A percentile compares a stretch with the other conserved stretches of the same genome.
These are phyloP conservation scores for Pseudogymnoascus sp. DNA, from an alignment of 2,329 filamentous ascomycete species.

Conservation along the genomic window DNA sequence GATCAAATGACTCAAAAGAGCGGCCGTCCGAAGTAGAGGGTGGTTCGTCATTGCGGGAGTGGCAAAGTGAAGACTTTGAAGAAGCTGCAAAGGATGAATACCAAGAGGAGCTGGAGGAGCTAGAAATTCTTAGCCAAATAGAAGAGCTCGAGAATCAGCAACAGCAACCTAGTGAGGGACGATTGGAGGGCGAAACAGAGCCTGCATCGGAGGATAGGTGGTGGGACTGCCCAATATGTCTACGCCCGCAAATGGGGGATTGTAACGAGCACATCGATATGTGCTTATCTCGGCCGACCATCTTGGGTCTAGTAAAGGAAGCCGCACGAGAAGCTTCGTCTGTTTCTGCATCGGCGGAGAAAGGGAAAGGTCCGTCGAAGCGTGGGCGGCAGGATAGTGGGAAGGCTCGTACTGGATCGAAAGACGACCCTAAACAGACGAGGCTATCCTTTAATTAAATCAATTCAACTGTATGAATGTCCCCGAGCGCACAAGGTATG, in stretches of 20 bases:
- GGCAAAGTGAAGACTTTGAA: conserved; percentile 60
- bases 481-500: neutral
- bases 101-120: conserved; percentile 52
- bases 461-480: neutral
- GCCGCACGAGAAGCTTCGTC: conserved; percentile 50
- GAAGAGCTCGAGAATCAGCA: conserved; percentile 31
- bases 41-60: conserved; percentile 54
- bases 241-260: conserved; percentile 57
- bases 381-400: neutral
- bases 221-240: conserved; percentile 88
- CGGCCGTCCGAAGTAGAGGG: conserved; percentile 34
- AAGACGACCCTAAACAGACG: conserved; percentile 1
- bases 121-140: conserved; percentile 56
- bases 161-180: conserved; percentile 32
- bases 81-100: conserved; percentile 51
- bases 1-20: conserved; percentile 27
- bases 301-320: conserved; percentile 50
- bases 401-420: neutral
- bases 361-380: neutral
- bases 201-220: conserved; percentile 36
- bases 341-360: neutral
- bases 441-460: conserved; percentile 2
- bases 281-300: conserved; percentile 78
- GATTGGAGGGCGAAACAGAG: neutral
- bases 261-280: conserved; percentile 93